Percentiles rank a stretch among this genome's conserved stretches.
phyloP scores from a whole-genome alignment of 306 rosid species.

The Fagus crenata region DNA sequence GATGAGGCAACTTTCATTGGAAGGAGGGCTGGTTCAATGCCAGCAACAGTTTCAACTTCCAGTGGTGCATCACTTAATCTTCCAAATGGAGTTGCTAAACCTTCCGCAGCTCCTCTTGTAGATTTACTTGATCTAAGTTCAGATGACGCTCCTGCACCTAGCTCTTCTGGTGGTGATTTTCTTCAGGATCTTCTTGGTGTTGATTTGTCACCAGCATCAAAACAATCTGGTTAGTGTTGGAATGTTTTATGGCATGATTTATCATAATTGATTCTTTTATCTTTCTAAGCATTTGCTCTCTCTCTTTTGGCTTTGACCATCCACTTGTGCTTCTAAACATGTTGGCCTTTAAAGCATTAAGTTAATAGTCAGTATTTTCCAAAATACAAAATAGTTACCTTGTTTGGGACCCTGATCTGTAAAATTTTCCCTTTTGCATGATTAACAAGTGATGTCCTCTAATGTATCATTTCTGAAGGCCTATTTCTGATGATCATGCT shows the following conservation, averaged over 20 bases:
- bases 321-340: neutral
- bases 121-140: slow-evolving; percentile 85
- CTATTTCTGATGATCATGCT: neutral
- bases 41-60: slow-evolving; percentile 55
- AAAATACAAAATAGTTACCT: neutral
- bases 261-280: neutral
- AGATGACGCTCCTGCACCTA: slow-evolving; percentile 77
- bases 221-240: slow-evolving; percentile 69
- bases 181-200: slow-evolving; percentile 94
- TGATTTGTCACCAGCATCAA: slow-evolving; percentile 57
- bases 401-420: neutral
- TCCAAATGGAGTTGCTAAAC: slow-evolving; percentile 78
- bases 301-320: neutral
- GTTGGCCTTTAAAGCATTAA: neutral
- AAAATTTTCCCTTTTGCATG: neutral
- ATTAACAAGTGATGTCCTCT: neutral
- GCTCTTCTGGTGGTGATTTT: slow-evolving; percentile 77
- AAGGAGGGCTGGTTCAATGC: slow-evolving; percentile 67
- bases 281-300: neutral
- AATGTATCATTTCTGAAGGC: neutral
- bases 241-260: neutral
- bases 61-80: slow-evolving; percentile 56
- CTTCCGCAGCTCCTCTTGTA: slow-evolving; percentile 71
- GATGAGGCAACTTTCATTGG: slow-evolving; percentile 84
- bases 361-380: neutral